Conservation (phyloP, 495 filamentous ascomycete species). For the Penicillium pulvis region DNA sequence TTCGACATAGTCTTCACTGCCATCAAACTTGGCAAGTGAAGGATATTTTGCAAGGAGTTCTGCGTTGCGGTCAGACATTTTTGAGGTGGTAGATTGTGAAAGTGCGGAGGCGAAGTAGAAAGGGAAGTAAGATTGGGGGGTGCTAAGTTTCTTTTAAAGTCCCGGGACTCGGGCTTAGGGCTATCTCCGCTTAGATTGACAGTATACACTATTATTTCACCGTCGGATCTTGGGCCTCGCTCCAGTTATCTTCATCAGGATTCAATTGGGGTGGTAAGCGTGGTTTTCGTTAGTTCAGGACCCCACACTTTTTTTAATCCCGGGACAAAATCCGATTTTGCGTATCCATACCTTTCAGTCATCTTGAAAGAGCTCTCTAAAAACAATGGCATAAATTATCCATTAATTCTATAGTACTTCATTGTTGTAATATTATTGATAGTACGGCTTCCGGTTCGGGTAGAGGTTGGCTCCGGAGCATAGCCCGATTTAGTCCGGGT, state of each 20-base stretch:
- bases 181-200: neutral
- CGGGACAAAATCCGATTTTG: neutral
- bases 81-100: neutral
- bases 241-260: neutral
- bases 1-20: constrained; percentile 4
- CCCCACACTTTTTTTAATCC: neutral
- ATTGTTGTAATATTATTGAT: too few species aligned
- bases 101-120: constrained; percentile 5
- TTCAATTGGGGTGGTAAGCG: neutral
- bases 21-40: constrained; percentile 8
- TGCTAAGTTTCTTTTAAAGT: neutral
- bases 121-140: neutral
- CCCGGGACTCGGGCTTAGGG: neutral
- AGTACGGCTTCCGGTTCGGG: too few species aligned
- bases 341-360: neutral
- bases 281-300: neutral
- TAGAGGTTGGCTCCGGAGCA: too few species aligned
- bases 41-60: constrained; percentile 14
- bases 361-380: neutral
- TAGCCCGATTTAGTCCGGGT: too few species aligned
- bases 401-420: too few species aligned
- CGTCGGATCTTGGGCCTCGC: neutral
- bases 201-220: neutral
- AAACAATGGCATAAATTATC: too few species aligned
- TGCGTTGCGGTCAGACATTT: constrained; percentile 3